Evolutionary conservation across 2,329 filamentous ascomycete genomes (phyloP), one percentile per base, ranked within the genome.

Genomic region (Bisporella sp.): DNA sequence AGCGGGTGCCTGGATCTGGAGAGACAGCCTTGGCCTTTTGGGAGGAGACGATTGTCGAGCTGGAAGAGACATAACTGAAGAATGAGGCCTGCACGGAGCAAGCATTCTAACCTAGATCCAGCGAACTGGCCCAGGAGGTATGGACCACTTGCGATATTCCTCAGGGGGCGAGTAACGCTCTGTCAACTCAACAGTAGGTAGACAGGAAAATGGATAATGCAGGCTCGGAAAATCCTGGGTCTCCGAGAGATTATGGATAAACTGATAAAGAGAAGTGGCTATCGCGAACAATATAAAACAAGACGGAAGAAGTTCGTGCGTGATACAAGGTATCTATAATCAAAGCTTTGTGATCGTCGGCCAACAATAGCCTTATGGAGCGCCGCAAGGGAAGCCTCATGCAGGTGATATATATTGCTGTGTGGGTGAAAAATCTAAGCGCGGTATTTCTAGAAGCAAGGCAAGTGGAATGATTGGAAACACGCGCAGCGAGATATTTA

Each of bases 1-100:
- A 50, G 66, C 62, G 31, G 70, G 63, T 29, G 75, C 68, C 59
- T 76, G 77, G 59, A 73, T 80, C 61, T 78, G 74, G 58, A 81
- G 73, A 48, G 76, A 78, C 55, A 84, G 67, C 61, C 78, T 72
- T 3, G 81, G 80, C 62, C 64, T 54, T 47, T 65, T 66, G n/a
- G 59, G 56, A 31, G 64, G 56, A 30, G 61, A 62, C 9, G 58
- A 56, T 28, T 58, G 52, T 39, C 52, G 51, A 41, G 58, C 47
- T 28, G 61, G 40, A 44, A 59, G 50, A 52, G 63, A 61, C 62
- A 65, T 62, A 47, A 56, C 43, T 52, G 61, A 47, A 45, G 51
- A 59, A 32, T 57, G 21, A 6, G 42, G 52, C 50, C 49, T 54
- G 37, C 57, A 51, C 51, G 61, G 51, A 54, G 56, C 54, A 52